Base-by-base conservation (phyloP, 495 filamentous ascomycete genomes). In the Hypoxylon subgilvum region DNA sequence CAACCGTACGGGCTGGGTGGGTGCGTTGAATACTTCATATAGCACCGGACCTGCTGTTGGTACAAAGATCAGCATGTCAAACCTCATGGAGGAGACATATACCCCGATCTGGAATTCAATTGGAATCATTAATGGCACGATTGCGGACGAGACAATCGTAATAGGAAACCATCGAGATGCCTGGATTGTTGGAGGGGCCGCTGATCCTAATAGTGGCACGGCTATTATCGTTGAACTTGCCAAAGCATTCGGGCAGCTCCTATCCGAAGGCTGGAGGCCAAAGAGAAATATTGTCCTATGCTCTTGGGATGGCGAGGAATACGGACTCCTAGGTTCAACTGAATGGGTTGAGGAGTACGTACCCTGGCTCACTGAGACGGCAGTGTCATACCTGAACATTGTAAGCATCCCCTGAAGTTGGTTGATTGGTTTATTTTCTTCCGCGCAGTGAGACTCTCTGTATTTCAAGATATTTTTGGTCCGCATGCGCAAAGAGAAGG, bases 261-360 rank as follows among this genome's bases (percentile, higher is more conserved):
- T 83, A 12, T 79, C 76, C 13, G 80, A 82, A 28, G 91, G 91
- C 12, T 96, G 92, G 92, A 83, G 84, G 35, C 92, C 92, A 14
- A 78, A 88, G 4, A 83, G 92, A 10, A 92, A 88, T 5, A 92
- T 96, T 52, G 84, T 91, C 46, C 91, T 96, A 67, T 85, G 87
- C 19, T 91, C 86, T 51, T 96, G 92, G 91, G 92, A 96, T 69
- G 92, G 80, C 5, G 87, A 88, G 67, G 90, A 92, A 68, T 95
- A 93, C 63, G 93, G 92, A 1, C 39, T 64, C 9, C 84, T 95
- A 47, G 92, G 92, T 3, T 91, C 89, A 10, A 95, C 91, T 2
- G 92, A 96, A 71, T 89, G 89, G 71, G 91, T 96, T 23, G 92
- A 96, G 68, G 92, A 96, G 46, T 86, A 90, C 48, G 67, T 91